Evolutionary conservation across 1,284 basidiomycete genomes (phyloP), one percentile per base, ranked within the genome.

Genomic region (Fomitopsis palustris): DNA sequence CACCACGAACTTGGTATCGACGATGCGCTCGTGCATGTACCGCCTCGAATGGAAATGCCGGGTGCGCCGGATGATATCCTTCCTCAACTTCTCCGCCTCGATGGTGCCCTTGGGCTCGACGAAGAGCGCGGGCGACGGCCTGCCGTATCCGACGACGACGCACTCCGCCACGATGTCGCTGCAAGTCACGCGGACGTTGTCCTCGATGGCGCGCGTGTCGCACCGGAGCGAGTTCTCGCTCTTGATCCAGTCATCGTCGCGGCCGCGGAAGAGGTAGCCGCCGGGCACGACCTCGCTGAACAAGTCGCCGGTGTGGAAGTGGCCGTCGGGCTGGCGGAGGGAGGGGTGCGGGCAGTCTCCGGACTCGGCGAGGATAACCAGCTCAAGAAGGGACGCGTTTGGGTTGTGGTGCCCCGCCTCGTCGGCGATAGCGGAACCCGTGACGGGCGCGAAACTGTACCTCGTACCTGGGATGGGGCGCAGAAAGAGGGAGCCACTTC

Each of bases 221-320:
- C 88, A 88, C 43, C 86, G 81, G 60, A 90, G 74, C 65, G 87
- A 86, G 68, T 82, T 88, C 68, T 88, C 84, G 51, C 84, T 86
- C 75, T 90, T 90, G 70, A 90, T 90, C 87, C 87, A 90, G 69
- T 90, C 87, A 62, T 90, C 87, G 61, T 88, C 82, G 41, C 87
- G 80, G 21, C 87, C 88, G 49, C 85, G 80, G 64, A 81, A 86
- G 42, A 82, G 67, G 70, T 84, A 90, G 60, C 72, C 72, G 0
- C 84, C 85, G 0, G 81, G 75, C 3, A 73, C 61, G 25, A 77
- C 75, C 68, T 87, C 82, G 64, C 83, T 78, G 76, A 90, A 90
- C n/a, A 90, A 74, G 69, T 90, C 87, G 3, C 87, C 87, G 19
- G 88, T 90, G 70, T 88, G 87, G 74, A 86, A 88, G 65, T 87